Base-by-base conservation (phyloP, 176 grass and related monocot genomes). In the Triticum urartu region DNA sequence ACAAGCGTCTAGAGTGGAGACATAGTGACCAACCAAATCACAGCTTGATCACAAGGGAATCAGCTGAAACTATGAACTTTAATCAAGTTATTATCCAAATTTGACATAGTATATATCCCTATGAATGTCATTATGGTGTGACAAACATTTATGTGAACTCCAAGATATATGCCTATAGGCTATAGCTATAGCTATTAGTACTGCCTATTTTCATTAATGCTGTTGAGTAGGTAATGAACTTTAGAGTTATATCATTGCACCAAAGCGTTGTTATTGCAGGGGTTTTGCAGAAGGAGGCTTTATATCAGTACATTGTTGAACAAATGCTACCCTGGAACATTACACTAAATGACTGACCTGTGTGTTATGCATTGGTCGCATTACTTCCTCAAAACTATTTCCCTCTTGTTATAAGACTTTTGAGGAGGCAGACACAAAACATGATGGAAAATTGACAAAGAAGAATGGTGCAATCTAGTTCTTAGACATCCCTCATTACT, bases 381-480 rank as follows among this genome's bases (percentile, higher is more conserved):
- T 64, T 56, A 9, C 47, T 13, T 72, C 75, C 2, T 84, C 74
- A 39, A 87, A 60, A 24, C 21, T 61, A 14, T 81, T 68, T 74
- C 59, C 21, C 66, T 86, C 13, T 92, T 72, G 56, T 35, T 84
- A 38, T 26, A 81, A 92, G 88, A 90, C 88, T 77, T 92, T 90
- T 0, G 85, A 90, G 71, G 91, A 90, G 71, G 91, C 91, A 0
- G 85, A 90, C 77, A 92, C 91, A 84, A 90, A 90, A 26, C 88
- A 92, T 73, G 91, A 92, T 82, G 91, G 70, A 92, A 81, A 85
- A 90, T 92, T 67, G 91, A 92, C 82, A 92, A 87, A 76, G 87
- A 92, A 85, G 91, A 92, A 80, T 90, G 91, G 91, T 85, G 71
- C 52, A 87, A 81, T 90, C 78, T 87, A 60, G 91, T 92, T 73